Base-by-base conservation (phyloP, 495 filamentous ascomycete genomes). In the Tuber brumale region DNA sequence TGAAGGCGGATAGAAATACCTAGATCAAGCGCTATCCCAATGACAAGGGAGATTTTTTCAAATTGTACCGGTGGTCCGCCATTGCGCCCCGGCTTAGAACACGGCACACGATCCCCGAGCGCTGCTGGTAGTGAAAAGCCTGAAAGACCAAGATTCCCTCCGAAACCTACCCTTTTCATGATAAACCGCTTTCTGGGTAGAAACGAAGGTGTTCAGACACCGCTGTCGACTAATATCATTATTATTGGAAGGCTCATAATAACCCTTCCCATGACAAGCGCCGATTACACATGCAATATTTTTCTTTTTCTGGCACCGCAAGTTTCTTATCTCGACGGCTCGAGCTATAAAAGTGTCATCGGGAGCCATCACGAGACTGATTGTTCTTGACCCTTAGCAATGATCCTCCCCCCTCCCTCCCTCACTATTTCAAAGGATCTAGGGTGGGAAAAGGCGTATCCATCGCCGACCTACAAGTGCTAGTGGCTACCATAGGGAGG, bases 281-380 rank as follows among this genome's bases (percentile, higher is more conserved):
- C 27, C 14, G 57, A 66, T 66, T 66, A 66, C 57, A 35, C 57
- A 66, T 18, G 57, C 57, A 16, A 27, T 31, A 27, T 31, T 61
- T 61, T 66, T 66, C 27, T 35, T 31, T 66, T 66, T 66, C 8
- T 35, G 57, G 27, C 57, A 18, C 14, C 57, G 14, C 18, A 7
- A 35, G 57, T 19, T 66, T 35, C 57, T 66, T 66, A 66, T 66
- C 57, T 66, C 57, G 57, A 66, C 27, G 57, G 57, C 31, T 66
- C 57, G 16, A 35, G 57, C 57, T 66, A 66, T 66, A 35, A 61
- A 31, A 66, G 27, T 66, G 57, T 66, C 57, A 66, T 66, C 27
- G 27, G 57, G 57, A 35, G 57, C 57, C 27, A 35, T 66, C 57
- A 66, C 57, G 57, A 66, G 57, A 66, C 57, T 35, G 57, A 66